Percentiles rank a stretch among this genome's conserved stretches.
Evolutionary conservation across 495 filamentous ascomycete genomes (phyloP).

Genomic region (Aspergillus nanangensis): DNA sequence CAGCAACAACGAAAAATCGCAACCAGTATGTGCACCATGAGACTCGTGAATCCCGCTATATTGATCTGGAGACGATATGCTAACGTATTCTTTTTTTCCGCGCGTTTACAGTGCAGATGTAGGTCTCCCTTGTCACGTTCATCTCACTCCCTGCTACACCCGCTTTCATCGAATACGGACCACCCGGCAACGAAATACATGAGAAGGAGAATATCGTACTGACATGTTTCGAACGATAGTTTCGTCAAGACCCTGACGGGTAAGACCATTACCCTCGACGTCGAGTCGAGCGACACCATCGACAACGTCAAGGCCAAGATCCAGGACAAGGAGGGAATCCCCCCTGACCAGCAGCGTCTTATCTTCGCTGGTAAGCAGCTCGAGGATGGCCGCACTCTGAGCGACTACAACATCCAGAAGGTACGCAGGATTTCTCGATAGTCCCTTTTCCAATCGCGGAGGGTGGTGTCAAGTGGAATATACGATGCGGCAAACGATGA

Average conservation of each 20-base stretch:
- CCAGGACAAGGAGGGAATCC: constrained; percentile 99
- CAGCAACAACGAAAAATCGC: constrained; percentile 50
- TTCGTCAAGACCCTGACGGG: constrained; percentile 97
- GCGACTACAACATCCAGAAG: constrained; percentile 99
- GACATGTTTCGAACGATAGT: constrained; percentile 48
- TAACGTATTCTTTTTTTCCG: constrained; percentile 36
- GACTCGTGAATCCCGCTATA: constrained; percentile 10
- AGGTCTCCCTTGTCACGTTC: constrained; percentile 32
- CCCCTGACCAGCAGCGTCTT: constrained; percentile 97
- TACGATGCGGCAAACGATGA: neutral
- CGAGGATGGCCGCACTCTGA: constrained; percentile 97
- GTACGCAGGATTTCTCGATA: constrained; percentile 43
- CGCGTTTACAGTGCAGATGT: constrained; percentile 72
- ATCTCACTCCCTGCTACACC: neutral
- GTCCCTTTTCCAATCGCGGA: too few species aligned
- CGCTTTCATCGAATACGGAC: neutral
- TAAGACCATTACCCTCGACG: constrained; percentile 99
- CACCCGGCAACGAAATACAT: neutral
- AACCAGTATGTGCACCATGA: constrained; percentile 51
- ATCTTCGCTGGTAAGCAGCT: constrained; percentile 99
- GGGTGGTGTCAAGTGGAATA: neutral
- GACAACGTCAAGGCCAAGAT: constrained; percentile 97
- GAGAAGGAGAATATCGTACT: constrained; percentile 16
- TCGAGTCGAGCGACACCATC: constrained; percentile 98
- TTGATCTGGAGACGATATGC: constrained; percentile 18